phyloP scores from a whole-genome alignment of 305 asterid species.

The Fraxinus nigra region DNA sequence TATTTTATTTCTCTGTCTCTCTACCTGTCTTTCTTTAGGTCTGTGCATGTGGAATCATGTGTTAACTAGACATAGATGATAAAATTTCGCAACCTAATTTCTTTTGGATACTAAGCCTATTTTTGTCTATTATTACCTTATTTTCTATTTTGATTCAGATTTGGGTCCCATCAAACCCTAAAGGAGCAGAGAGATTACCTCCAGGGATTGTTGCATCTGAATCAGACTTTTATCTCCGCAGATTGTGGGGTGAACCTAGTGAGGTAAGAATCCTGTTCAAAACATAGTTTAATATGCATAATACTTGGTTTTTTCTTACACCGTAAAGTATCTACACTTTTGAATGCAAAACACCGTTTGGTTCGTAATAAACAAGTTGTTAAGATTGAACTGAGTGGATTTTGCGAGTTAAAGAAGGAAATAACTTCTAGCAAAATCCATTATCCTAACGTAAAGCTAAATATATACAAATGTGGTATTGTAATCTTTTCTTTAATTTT shows the following conservation, averaged over 20 bases:
- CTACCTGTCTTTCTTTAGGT: not conserved
- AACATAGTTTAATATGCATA: not conserved
- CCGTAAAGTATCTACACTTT: not conserved
- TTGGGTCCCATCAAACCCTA: conserved; percentile 54
- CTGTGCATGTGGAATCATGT: not conserved
- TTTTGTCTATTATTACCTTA: not conserved
- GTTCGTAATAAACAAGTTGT: not conserved
- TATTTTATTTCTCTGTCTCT: not conserved
- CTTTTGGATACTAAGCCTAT: not conserved
- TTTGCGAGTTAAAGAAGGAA: not conserved
- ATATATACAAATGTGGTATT: not conserved
- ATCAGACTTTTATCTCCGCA: conserved; percentile 47
- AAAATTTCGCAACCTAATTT: not conserved
- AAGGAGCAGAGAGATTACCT: conserved; percentile 61
- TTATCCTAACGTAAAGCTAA: not conserved
- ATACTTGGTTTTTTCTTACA: not conserved
- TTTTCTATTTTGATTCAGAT: conserved; percentile 33
- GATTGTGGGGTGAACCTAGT: conserved; percentile 58
- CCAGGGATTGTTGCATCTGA: conserved; percentile 45
- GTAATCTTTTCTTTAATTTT: not conserved
- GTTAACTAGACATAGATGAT: not conserved
- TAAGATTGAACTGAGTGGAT: not conserved
- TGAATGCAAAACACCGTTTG: not conserved
- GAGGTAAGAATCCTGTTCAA: conserved; percentile 35
- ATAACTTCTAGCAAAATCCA: not conserved